phyloP scores from a whole-genome alignment of 108 stramenopile species.

The Pseudonitzschia delicatissima region DNA sequence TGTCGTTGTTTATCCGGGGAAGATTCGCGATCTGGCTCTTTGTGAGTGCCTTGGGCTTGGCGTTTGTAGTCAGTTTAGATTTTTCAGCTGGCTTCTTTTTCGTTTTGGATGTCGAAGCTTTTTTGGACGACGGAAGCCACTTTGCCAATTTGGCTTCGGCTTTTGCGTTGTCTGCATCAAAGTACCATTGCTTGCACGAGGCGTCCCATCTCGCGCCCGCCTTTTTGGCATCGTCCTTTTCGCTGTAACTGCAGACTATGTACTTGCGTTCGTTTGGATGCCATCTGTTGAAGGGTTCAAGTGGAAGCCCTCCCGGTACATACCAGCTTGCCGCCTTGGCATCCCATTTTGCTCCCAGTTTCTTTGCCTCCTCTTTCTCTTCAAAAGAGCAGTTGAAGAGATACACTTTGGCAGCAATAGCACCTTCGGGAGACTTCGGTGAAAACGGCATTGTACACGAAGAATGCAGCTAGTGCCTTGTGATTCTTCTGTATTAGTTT shows the following conservation, averaged over 20 bases:
- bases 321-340: constrained; percentile 1
- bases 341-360: constrained; percentile 21
- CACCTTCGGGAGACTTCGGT: not conserved
- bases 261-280: constrained; percentile 10
- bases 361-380: constrained; percentile 20
- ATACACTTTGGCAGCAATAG: not conserved
- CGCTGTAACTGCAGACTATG: constrained; percentile 2
- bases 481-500: no score
- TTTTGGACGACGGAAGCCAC: not conserved
- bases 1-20: constrained; percentile 6
- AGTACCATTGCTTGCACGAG: constrained; percentile 13
- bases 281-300: constrained; percentile 10
- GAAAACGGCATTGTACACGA: not conserved
- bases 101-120: not conserved
- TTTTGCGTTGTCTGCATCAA: not conserved
- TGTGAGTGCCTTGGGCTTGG: not conserved
- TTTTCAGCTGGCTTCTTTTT: not conserved
- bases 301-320: not conserved
- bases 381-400: constrained; percentile 12
- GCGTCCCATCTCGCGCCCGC: constrained; percentile 19
- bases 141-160: not conserved
- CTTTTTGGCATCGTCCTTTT: constrained; percentile 18
- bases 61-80: not conserved
- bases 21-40: constrained; percentile 7
- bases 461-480: no score